Evolutionary conservation across 352 stramenopile species (phyloP), one percentile per base, ranked within the genome.

Genomic region (Globisporangium cederbergense): DNA sequence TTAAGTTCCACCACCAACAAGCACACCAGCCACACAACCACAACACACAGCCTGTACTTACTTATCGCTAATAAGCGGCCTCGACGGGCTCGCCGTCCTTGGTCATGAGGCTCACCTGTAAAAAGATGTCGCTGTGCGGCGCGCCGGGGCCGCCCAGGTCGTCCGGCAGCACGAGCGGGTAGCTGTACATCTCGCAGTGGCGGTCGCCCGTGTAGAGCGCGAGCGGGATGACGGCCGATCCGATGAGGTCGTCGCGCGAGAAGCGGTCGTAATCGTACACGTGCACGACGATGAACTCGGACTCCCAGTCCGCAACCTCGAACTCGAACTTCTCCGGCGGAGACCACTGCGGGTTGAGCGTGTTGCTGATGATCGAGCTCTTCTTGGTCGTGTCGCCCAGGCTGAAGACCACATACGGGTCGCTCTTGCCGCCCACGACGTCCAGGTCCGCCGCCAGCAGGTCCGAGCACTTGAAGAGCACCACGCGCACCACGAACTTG

Each of bases 321-420:
- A 91, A 90, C 68, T 90, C 70, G 61, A 93, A 93, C 62, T 83
- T 87, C 63, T 91, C 84, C 11, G 83, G 77, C 34, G 83, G 80
- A 8, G 72, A 75, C 84, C 84, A 93, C 58, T 79, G 68, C 58
- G 84, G 84, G 50, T 90, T 89, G 18, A 93, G 65, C 25, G 81
- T 68, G 64, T 88, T 89, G 52, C 62, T 71, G 66, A 90, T 78
- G 56, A 74, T 75, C 49, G 80, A 89, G 68, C 84, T 93, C 71
- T 89, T 90, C 58, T 74, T 72, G 10, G 68, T 84, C 30, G 63
- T 47, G 38, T 75, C 62, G 32, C 67, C 76, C n/a, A 89, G 56
- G 28, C 72, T 70, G 58, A 91, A 88, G 2, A 89, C 72, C 49
- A 93, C 84, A 68, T 90, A 93, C 63, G 80, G 77, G 71, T 90